Percentiles rank a stretch among this genome's conserved stretches.
These are phyloP conservation scores for Cladosporium sp. DNA, from an alignment of 2,329 filamentous ascomycete genomes.

Conservation along the genomic window DNA sequence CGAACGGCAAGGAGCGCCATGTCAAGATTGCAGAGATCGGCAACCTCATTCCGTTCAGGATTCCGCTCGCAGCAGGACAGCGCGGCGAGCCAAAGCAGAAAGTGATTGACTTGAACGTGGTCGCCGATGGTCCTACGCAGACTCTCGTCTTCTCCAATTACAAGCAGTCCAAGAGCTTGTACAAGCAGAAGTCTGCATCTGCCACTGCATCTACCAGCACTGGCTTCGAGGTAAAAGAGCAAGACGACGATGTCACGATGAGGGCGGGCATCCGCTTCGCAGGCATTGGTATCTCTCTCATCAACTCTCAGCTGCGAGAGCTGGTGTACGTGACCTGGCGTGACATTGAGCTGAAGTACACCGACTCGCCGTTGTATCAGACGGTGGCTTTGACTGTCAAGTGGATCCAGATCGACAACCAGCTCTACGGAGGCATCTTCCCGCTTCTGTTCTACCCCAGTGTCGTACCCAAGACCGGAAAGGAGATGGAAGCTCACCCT, in stretches of 20 bases:
- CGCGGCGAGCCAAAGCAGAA: conserved; percentile 63
- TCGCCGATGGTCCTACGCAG: conserved; percentile 91
- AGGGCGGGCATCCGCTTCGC: conserved; percentile 82
- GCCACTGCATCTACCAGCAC: conserved; percentile 57
- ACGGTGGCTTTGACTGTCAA: conserved; percentile 87
- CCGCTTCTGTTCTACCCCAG: conserved; percentile 95
- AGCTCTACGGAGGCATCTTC: conserved; percentile 96
- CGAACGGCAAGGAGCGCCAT: conserved; percentile 76
- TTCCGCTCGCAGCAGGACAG: conserved; percentile 53
- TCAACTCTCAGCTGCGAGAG: conserved; percentile 89
- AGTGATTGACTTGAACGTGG: conserved; percentile 94
- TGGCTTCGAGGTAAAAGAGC: conserved; percentile 90
- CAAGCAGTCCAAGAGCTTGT: conserved; percentile 87
- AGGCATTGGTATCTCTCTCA: conserved; percentile 85
- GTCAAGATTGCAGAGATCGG: conserved; percentile 96
- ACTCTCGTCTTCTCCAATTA: conserved; percentile 93
- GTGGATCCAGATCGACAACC: conserved; percentile 99
- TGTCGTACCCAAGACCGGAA: conserved; percentile 93
- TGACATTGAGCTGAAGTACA: conserved; percentile 85
- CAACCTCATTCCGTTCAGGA: conserved; percentile 90
- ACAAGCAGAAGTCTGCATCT: conserved; percentile 60
- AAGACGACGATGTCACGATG: conserved; percentile 84
- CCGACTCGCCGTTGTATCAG: conserved; percentile 89
- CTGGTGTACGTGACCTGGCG: conserved; percentile 90
- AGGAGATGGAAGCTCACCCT: conserved; percentile 93